Conservation (phyloP, 495 filamentous ascomycete genomes). For the Emericellopsis terricola region DNA sequence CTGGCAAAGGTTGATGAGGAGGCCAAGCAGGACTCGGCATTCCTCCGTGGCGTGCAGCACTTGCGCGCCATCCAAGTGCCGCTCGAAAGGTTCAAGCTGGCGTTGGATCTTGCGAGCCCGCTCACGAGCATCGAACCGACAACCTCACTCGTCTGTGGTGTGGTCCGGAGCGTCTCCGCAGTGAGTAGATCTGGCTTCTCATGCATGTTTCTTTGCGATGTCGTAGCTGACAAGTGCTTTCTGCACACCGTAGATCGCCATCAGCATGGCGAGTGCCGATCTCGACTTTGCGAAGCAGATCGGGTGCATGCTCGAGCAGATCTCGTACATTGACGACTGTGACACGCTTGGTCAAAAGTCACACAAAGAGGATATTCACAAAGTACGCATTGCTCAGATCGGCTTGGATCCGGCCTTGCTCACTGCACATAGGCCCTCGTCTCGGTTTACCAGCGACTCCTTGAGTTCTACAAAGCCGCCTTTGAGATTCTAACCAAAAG, state of each 20-base stretch:
- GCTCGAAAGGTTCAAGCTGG: neutral
- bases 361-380: conserved; percentile 7
- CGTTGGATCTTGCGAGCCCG: conserved; percentile 1
- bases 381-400: conserved; percentile 1
- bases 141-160: neutral
- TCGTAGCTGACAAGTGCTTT: no score
- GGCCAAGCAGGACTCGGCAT: neutral
- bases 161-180: neutral
- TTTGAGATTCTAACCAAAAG: neutral
- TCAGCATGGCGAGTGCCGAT: conserved; percentile 6
- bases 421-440: conserved; percentile 6
- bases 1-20: conserved; percentile 4
- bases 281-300: conserved; percentile 4
- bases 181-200: neutral
- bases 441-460: conserved; percentile 7
- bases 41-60: neutral
- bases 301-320: conserved; percentile 7
- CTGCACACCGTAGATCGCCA: conserved; percentile 7
- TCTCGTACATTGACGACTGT: conserved; percentile 10
- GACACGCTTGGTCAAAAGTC: conserved; percentile 11
- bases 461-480: neutral
- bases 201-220: no score
- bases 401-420: neutral
- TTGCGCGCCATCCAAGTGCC: neutral
- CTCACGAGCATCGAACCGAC: conserved; percentile 4